phyloP scores from a whole-genome alignment of 257 asterid species.

The Knoxia roxburghii region DNA sequence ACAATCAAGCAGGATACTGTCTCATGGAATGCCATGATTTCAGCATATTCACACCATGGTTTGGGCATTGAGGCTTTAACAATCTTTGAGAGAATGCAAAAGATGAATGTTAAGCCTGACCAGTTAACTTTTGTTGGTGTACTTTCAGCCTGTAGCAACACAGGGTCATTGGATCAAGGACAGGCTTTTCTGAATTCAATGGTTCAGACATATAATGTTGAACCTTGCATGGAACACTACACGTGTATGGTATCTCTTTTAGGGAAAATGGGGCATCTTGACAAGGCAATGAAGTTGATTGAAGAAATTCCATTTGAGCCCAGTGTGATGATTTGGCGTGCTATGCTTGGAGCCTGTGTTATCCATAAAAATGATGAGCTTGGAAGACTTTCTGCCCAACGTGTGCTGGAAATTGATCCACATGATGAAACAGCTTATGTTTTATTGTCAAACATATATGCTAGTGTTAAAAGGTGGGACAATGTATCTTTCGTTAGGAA shows the following conservation, averaged over 20 bases:
- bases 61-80: slow-evolving; percentile 69
- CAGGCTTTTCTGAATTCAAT: slow-evolving; percentile 52
- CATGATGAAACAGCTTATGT: slow-evolving; percentile 79
- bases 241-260: slow-evolving; percentile 88
- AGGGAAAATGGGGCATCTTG: slow-evolving; percentile 79
- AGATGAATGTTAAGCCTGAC: slow-evolving; percentile 51
- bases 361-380: slow-evolving; percentile 64
- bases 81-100: slow-evolving; percentile 53
- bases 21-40: slow-evolving; percentile 84
- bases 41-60: slow-evolving; percentile 92
- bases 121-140: slow-evolving; percentile 76
- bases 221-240: slow-evolving; percentile 83
- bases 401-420: slow-evolving; percentile 74
- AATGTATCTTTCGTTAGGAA: slow-evolving; percentile 64
- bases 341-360: slow-evolving; percentile 90
- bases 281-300: slow-evolving; percentile 62
- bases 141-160: slow-evolving; percentile 90
- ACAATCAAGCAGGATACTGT: slow-evolving; percentile 49
- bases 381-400: slow-evolving; percentile 70
- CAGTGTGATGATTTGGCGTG: slow-evolving; percentile 94
- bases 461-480: slow-evolving; percentile 73
- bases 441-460: slow-evolving; percentile 71
- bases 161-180: slow-evolving; percentile 72
- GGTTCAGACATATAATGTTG: slow-evolving; percentile 54
- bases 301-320: slow-evolving; percentile 67